phyloP scores from a whole-genome alignment of 495 filamentous ascomycete genomes.

The Articulospora tetracladia region DNA sequence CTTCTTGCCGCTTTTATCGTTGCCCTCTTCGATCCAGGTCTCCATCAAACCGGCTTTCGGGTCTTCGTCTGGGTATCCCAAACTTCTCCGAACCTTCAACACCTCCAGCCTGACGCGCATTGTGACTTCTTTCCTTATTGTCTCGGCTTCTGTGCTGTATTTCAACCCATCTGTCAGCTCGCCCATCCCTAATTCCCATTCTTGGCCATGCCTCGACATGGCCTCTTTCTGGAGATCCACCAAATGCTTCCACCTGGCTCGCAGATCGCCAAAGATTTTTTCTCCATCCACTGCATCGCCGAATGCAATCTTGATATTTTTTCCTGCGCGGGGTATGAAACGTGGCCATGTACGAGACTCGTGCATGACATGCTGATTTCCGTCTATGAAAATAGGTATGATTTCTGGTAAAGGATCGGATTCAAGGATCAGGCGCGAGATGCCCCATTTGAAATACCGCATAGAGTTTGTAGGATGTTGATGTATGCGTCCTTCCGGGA shows the following conservation, averaged over 20 bases:
- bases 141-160: slow-evolving; percentile 67
- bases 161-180: slow-evolving; percentile 67
- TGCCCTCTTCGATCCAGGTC: slow-evolving; percentile 39
- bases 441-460: slow-evolving; percentile 97
- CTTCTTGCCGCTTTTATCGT: slow-evolving; percentile 21
- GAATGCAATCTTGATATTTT: slow-evolving; percentile 71
- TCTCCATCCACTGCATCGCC: slow-evolving; percentile 61
- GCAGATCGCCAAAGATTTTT: slow-evolving; percentile 59
- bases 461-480: slow-evolving; percentile 75
- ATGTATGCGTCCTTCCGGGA: slow-evolving; percentile 91
- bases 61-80: slow-evolving; percentile 78
- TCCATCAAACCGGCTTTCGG: slow-evolving; percentile 40
- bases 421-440: slow-evolving; percentile 86
- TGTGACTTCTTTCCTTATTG: slow-evolving; percentile 79
- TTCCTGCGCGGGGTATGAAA: slow-evolving; percentile 71
- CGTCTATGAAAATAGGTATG: slow-evolving; percentile 92
- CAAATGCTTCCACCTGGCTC: slow-evolving; percentile 63
- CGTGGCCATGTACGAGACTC: slow-evolving; percentile 76
- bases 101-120: slow-evolving; percentile 74
- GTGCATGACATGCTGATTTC: slow-evolving; percentile 79
- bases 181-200: slow-evolving; percentile 40
- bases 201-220: slow-evolving; percentile 16
- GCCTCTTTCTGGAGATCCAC: slow-evolving; percentile 32
- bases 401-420: slow-evolving; percentile 76
- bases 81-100: slow-evolving; percentile 62